Evolutionary conservation across 306 rosid genomes (phyloP).

Genomic region (Vigna mungo): DNA sequence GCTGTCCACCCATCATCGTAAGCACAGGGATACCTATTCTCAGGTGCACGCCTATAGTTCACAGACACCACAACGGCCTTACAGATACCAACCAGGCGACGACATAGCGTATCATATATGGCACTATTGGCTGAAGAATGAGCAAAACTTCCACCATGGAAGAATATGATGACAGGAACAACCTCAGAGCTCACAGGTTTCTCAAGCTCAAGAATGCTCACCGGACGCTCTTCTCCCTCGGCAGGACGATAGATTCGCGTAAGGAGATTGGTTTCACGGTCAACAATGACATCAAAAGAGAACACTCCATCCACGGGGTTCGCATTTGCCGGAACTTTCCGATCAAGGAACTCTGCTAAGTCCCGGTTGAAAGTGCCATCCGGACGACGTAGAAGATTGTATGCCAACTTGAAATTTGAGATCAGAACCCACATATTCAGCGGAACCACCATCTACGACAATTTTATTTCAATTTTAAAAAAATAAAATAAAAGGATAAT

Average conservation of each 20-base stretch:
- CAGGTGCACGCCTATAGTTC: conserved; percentile 91
- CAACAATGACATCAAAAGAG: conserved; percentile 90
- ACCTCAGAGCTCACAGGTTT: conserved; percentile 70
- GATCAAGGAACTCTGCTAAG: conserved; percentile 92
- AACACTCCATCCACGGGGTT: conserved; percentile 74
- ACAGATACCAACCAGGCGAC: conserved; percentile 79
- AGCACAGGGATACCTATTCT: conserved; percentile 79
- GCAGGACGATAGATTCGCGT: conserved; percentile 79
- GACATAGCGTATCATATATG: conserved; percentile 86
- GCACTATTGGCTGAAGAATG: conserved; percentile 95
- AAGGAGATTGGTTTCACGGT: conserved; percentile 69
- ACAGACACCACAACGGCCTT: conserved; percentile 93
- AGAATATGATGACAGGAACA: conserved; percentile 81
- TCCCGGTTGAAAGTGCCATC: conserved; percentile 97
- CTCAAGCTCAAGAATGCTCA: conserved; percentile 69
- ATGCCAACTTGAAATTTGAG: conserved; percentile 93
- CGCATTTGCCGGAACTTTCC: conserved; percentile 82
- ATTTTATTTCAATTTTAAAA: not conserved
- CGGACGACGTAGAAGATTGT: conserved; percentile 97
- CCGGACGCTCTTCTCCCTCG: conserved; percentile 52
- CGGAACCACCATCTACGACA: conserved; percentile 87
- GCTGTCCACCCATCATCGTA: conserved; percentile 98
- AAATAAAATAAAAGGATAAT: not conserved
- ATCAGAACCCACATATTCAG: conserved; percentile 97
- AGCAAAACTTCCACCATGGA: conserved; percentile 98